Conservation (phyloP, 306 rosid species). For the Vicia sativa region DNA sequence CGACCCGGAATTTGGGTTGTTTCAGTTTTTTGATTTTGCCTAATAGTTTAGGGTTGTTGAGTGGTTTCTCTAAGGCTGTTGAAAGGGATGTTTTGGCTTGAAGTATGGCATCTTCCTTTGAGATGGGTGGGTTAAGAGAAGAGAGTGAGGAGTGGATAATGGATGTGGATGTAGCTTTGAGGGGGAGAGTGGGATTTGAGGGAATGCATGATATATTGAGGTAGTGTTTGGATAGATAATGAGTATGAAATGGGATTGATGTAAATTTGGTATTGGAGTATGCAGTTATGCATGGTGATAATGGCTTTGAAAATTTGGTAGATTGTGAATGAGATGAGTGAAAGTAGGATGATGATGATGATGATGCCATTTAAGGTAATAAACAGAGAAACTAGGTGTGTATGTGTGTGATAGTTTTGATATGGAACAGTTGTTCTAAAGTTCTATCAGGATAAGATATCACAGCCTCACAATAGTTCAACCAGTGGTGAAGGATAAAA, state of each 20-base stretch:
- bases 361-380: constrained; percentile 57
- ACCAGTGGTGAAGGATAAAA: background rate
- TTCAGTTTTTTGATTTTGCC: constrained; percentile 65
- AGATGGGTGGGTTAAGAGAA: constrained; percentile 72
- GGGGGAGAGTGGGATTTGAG: constrained; percentile 32
- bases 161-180: constrained; percentile 40
- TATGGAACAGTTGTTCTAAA: constrained; percentile 21
- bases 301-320: constrained; percentile 42
- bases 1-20: constrained; percentile 77
- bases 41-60: constrained; percentile 70
- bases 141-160: constrained; percentile 52
- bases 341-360: constrained; percentile 45
- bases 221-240: constrained; percentile 33
- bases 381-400: background rate
- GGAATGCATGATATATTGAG: constrained; percentile 38
- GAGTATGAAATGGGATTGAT: constrained; percentile 41
- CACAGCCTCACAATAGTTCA: constrained; percentile 31
- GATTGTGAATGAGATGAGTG: constrained; percentile 42
- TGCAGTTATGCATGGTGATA: constrained; percentile 34
- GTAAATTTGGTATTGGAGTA: constrained; percentile 37
- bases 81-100: constrained; percentile 86
- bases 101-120: constrained; percentile 75
- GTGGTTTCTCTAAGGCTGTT: constrained; percentile 71
- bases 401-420: constrained; percentile 4
- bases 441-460: constrained; percentile 47